Base-by-base conservation (phyloP, 2,329 filamentous ascomycete species). In the Myrmaecium sp. region DNA sequence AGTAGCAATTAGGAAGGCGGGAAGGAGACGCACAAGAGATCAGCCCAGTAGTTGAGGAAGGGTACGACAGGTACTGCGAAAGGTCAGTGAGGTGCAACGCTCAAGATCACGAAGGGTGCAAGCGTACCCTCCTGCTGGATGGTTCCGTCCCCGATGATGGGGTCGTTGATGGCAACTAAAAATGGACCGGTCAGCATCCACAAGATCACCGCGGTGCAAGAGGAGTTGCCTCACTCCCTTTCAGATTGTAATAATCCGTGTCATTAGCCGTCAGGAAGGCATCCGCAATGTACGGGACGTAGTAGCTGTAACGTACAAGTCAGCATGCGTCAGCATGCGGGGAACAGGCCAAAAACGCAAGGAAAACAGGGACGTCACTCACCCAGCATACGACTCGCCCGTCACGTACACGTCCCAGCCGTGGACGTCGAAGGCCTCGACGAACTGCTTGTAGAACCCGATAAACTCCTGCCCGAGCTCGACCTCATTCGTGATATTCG, bases 211-310 rank as follows among this genome's bases (percentile, higher is more conserved):
- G n/a, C n/a, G n/a, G n/a, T n/a, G n/a, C n/a, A n/a, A n/a, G n/a
- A n/a, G n/a, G n/a, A n/a, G 8, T 8, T n/a, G n/a, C n/a, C n/a
- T n/a, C n/a, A n/a, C n/a, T 52, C 32, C 64, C 65, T 13, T 51
- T 53, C 2, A 69, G 38, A 37, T 69, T 58, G 44, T 59, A 67
- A 44, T 66, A 56, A 9, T 58, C 50, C 3, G 49, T 51, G 34
- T 63, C 53, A 27, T 61, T 57, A 27, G 43, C 61, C 17, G 73
- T 62, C 23, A 69, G 50, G 47, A 69, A 62, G 5, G 57, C 56
- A 17, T 60, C 56, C 2, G 64, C 62, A 29, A 70, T 66, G 42
- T 69, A 69, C 0, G 66, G 64, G 4, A 67, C 59, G 35, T 68
- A 69, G 35, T 47, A 50, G 10, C 77, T 74, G 1, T 23, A 33